Percentiles rank a stretch among this genome's conserved stretches.
phyloP scores from a whole-genome alignment of 1,284 basidiomycete species.

The Ustanciosporium gigantosporum region DNA sequence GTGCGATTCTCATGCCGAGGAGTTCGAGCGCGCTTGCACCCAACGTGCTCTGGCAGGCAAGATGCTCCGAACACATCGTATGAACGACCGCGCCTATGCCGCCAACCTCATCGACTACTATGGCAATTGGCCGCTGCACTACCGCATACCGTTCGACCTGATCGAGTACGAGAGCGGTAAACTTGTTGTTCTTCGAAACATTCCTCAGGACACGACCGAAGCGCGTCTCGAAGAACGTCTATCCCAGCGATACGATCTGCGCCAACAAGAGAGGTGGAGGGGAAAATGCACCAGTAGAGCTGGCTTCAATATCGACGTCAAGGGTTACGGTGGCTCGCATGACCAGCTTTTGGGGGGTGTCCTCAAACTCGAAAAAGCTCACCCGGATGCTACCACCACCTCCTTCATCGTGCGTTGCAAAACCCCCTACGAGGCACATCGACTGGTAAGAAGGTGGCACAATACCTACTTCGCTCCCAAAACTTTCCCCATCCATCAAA shows the following conservation, averaged over 20 bases:
- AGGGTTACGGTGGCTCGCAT: constrained; percentile 20
- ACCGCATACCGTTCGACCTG: constrained; percentile 24
- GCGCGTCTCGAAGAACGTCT: constrained; percentile 41
- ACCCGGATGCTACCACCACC: constrained; percentile 29
- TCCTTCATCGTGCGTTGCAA: constrained; percentile 29
- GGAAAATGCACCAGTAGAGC: constrained; percentile 10
- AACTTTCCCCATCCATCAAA: constrained; percentile 42
- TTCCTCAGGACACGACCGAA: constrained; percentile 38
- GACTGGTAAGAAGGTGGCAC: constrained; percentile 48
- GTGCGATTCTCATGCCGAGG: constrained; percentile 1
- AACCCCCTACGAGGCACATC: constrained; percentile 30
- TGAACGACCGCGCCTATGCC: not conserved
- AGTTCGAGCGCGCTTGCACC: constrained; percentile 8
- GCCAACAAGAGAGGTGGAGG: constrained; percentile 23
- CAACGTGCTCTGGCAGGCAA: constrained; percentile 18
- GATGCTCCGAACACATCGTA: constrained; percentile 8
- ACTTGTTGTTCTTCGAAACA: constrained; percentile 35
- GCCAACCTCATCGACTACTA: constrained; percentile 2
- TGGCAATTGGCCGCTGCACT: constrained; percentile 4
- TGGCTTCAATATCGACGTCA: constrained; percentile 1
- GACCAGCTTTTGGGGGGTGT: constrained; percentile 24
- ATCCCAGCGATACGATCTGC: constrained; percentile 27
- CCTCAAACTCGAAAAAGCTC: constrained; percentile 12
- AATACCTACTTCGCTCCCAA: constrained; percentile 42
- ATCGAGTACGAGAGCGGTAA: constrained; percentile 35